Evolutionary conservation across 192 early-diverging fungal species (phyloP).

Genomic region (Borealophlyctis nickersoniae): DNA sequence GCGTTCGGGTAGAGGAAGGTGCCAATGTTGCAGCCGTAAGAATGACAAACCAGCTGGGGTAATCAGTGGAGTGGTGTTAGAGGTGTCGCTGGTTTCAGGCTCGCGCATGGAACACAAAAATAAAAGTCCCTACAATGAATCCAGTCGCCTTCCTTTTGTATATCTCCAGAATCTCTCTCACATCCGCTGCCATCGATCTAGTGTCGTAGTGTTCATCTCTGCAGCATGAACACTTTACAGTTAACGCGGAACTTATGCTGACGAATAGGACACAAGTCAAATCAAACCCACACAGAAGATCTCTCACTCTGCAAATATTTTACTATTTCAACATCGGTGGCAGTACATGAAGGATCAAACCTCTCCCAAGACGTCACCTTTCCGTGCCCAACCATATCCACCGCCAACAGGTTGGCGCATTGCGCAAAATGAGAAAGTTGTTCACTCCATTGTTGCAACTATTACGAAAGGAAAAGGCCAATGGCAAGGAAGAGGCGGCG

Average conservation of each 20-base stretch:
- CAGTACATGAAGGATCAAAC: not conserved
- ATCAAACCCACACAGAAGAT: not conserved
- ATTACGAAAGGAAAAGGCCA: not conserved
- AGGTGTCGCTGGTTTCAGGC: not conserved
- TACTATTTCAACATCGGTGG: not conserved
- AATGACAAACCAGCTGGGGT: constrained; percentile 28
- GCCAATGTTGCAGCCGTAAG: constrained; percentile 24
- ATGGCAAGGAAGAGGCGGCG: not conserved
- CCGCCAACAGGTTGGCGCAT: constrained; percentile 17
- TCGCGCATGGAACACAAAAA: not conserved
- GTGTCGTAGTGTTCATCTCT: constrained; percentile 17
- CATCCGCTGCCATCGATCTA: constrained; percentile 8
- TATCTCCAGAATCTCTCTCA: constrained; percentile 14
- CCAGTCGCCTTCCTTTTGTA: constrained; percentile 19
- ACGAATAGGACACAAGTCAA: no score
- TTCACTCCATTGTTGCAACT: constrained; percentile 15
- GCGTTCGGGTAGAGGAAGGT: constrained; percentile 7
- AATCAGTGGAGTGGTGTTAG: not conserved
- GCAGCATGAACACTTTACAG: no score
- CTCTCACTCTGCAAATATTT: constrained; percentile 3
- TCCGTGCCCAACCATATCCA: constrained; percentile 29
- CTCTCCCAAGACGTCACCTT: not conserved
- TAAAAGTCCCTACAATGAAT: constrained; percentile 19
- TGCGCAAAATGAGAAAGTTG: constrained; percentile 22
- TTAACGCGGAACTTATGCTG: no score